Evolutionary conservation across 2,329 filamentous ascomycete species (phyloP), one percentile per base, ranked within the genome.

Genomic region (Emergomyces pasteurianus): DNA sequence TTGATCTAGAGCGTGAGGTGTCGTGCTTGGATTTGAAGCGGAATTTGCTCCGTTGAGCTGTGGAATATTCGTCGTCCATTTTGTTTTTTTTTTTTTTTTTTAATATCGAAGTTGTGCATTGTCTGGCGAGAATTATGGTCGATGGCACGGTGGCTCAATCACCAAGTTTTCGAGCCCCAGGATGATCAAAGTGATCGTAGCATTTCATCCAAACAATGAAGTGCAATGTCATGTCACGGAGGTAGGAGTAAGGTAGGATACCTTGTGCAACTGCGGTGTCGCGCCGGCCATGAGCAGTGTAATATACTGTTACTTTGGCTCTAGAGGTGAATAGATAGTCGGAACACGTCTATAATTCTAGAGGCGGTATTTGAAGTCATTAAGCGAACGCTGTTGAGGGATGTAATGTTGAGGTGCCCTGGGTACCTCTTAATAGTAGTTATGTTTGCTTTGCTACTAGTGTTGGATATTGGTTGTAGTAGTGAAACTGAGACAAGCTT

Each of bases 21-120:
- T 42, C 23, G 16, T 26, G 54, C 47, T 56, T 60, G 63, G 14
- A 66, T 67, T 66, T 74, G 66, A 74, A 72, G 55, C 72, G 71
- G 62, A 74, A 74, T 64, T 64, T 71, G 3, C 67, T 64, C 7
- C 61, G 61, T 26, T 63, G 59, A 8, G 68, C 59, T 7, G 49
- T 50, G 10, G 60, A 31, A 60, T 68, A 65, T 49, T 67, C 65
- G 58, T 65, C 54, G 7, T 59, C 52, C 18, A 57, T 57, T 16
- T 42, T 56, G 36, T 34, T 3, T 9, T 18, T 14, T n/a, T n/a
- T 3, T 46, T 10, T n/a, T n/a, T n/a, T n/a, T n/a, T n/a, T n/a
- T n/a, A n/a, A n/a, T 9, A 21, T 23, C n/a, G 31, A 34, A 52
- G n/a, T 18, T 14, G 46, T 26, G 23, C 26, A 49, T 16, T 16